Percentiles rank a stretch among this genome's conserved stretches.
These are phyloP conservation scores for Cystobasidiaceae sp. DNA, from an alignment of 1,284 basidiomycete genomes.

Conservation along the genomic window DNA sequence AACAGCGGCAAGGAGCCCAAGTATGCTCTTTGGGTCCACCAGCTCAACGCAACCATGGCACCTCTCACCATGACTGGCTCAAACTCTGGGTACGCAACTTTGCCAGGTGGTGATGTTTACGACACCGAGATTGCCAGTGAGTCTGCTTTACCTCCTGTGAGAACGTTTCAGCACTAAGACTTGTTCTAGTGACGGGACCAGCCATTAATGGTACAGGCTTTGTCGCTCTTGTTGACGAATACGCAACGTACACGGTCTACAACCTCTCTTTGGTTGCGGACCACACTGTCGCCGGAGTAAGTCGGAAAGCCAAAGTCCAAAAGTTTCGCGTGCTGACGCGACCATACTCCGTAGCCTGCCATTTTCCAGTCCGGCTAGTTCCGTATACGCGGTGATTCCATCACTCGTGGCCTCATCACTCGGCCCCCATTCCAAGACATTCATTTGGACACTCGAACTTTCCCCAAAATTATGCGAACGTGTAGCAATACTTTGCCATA, in stretches of 20 bases:
- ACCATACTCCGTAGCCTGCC: conserved; percentile 9
- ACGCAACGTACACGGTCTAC: conserved; percentile 16
- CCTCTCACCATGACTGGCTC: conserved; percentile 24
- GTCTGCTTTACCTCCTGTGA: not conserved
- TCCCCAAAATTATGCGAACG: not conserved
- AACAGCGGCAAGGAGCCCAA: conserved; percentile 31
- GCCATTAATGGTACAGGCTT: conserved; percentile 30
- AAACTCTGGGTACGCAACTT: conserved; percentile 21
- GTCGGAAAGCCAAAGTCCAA: not conserved
- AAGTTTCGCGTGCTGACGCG: no score
- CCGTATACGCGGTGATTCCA: no score
- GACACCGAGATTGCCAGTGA: conserved; percentile 21
- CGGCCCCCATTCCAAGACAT: not conserved
- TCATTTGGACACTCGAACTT: no score
- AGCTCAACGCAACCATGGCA: conserved; percentile 60
- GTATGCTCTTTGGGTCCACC: conserved; percentile 56
- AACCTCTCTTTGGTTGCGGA: conserved; percentile 18
- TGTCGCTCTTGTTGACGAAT: conserved; percentile 23
- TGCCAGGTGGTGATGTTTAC: conserved; percentile 18
- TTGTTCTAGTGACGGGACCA: not conserved
- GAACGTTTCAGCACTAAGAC: not conserved
- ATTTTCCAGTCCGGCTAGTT: conserved; percentile 27
- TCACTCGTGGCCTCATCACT: no score
- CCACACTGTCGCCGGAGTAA: conserved; percentile 32
- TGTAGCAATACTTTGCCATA: conserved; percentile 12